Percentiles rank a stretch among this genome's conserved stretches.
Conservation (phyloP, 2,329 filamentous ascomycete species). For the Daldinia sp. region DNA sequence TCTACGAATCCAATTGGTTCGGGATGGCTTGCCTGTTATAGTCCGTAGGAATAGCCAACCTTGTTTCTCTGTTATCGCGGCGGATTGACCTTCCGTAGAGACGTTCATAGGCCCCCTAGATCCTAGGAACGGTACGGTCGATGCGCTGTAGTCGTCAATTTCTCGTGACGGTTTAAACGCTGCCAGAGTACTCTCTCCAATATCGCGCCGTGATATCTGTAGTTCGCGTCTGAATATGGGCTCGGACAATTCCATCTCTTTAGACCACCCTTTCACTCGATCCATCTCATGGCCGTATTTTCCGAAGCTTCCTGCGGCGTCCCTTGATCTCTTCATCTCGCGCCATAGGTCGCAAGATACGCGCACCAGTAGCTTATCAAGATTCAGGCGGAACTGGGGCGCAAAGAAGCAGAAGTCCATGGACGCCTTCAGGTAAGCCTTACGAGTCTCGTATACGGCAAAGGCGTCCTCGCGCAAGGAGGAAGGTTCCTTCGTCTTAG, state of each 20-base stretch:
- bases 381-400: constrained; percentile 83
- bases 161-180: constrained; percentile 86
- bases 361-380: constrained; percentile 88
- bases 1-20: constrained; percentile 88
- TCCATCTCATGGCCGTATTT: constrained; percentile 86
- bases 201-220: constrained; percentile 79
- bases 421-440: constrained; percentile 88
- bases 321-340: constrained; percentile 80
- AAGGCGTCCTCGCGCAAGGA: constrained; percentile 95
- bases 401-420: constrained; percentile 93
- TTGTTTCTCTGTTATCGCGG: constrained; percentile 81
- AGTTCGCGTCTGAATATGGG: constrained; percentile 85
- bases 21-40: constrained; percentile 86
- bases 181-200: constrained; percentile 81
- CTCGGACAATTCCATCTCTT: constrained; percentile 94
- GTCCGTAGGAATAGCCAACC: constrained; percentile 92
- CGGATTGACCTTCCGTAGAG: constrained; percentile 64
- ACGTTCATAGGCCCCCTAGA: constrained; percentile 75
- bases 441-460: constrained; percentile 90
- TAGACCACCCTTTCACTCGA: constrained; percentile 90
- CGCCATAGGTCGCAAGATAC: constrained; percentile 89
- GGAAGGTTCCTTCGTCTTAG: constrained; percentile 93
- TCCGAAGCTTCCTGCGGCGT: constrained; percentile 72
- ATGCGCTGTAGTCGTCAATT: constrained; percentile 90
- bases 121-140: constrained; percentile 88